These are phyloP conservation scores for Tetradesmus lagerheimii DNA, from an alignment of 139 green algal genomes.

Conservation along the genomic window DNA sequence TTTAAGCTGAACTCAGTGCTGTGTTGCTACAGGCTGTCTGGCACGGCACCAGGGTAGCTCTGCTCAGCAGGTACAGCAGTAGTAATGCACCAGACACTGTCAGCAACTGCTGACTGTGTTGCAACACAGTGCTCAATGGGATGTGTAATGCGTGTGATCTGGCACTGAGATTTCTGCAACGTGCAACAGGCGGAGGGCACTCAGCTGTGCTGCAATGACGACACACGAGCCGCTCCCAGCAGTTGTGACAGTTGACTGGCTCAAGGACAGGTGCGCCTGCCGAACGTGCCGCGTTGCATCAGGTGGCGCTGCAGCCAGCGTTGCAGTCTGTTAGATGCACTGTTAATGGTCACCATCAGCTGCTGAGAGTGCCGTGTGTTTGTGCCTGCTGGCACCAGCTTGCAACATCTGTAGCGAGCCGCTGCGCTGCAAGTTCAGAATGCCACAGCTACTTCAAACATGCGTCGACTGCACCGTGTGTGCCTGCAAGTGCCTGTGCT, in stretches of 20 bases:
- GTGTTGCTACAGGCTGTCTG: neutral
- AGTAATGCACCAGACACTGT: neutral
- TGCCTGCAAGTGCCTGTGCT: too few species aligned
- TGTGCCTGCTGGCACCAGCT: too few species aligned
- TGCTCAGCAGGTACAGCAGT: neutral
- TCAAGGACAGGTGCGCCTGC: conserved; percentile 55
- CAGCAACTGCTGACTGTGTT: too few species aligned
- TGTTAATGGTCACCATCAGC: too few species aligned
- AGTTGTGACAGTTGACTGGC: conserved; percentile 69
- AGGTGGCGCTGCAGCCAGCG: neutral
- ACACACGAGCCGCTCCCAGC: conserved; percentile 26
- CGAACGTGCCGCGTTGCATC: neutral
- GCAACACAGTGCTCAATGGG: too few species aligned
- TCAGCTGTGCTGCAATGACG: conserved; percentile 22
- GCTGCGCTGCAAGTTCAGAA: too few species aligned
- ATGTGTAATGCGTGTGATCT: too few species aligned
- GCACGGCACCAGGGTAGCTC: neutral
- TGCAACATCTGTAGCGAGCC: too few species aligned
- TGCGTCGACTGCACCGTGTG: too few species aligned
- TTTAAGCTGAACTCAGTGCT: neutral
- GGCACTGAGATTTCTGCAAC: neutral
- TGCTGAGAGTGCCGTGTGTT: too few species aligned
- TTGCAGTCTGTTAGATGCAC: too few species aligned
- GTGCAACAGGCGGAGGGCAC: neutral
- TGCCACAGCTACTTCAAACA: too few species aligned